Evolutionary conservation across 1,139 yeast genomes (phyloP).

Genomic region (Kodamaea arcana): DNA sequence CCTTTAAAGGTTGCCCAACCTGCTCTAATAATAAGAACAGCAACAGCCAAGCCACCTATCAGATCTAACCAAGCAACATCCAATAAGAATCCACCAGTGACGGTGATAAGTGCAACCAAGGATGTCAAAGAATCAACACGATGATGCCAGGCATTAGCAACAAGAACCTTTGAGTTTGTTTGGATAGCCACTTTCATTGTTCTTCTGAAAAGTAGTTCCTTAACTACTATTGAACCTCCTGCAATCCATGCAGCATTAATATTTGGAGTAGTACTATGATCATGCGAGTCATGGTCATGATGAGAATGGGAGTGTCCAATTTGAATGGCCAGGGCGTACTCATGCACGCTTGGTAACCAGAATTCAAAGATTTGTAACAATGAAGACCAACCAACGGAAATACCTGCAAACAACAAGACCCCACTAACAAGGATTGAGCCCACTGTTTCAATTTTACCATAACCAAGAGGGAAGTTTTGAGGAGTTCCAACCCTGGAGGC

Average conservation of each 20-base stretch:
- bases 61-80: conserved; percentile 84
- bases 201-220: conserved; percentile 80
- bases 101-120: conserved; percentile 82
- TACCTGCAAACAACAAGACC: conserved; percentile 79
- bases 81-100: conserved; percentile 77
- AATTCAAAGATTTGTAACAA: conserved; percentile 67
- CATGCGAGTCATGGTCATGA: not conserved
- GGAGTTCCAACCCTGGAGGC: conserved; percentile 63
- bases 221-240: conserved; percentile 75
- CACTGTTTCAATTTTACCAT: conserved; percentile 87
- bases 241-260: conserved; percentile 97
- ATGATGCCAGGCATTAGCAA: conserved; percentile 99
- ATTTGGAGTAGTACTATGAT: conserved; percentile 42
- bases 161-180: conserved; percentile 80
- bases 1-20: conserved; percentile 71
- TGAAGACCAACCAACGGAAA: conserved; percentile 89
- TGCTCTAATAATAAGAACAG: conserved; percentile 75
- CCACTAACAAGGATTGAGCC: conserved; percentile 88
- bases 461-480: conserved; percentile 73
- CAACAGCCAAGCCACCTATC: conserved; percentile 84
- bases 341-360: conserved; percentile 52
- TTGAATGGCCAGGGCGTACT: conserved; percentile 42
- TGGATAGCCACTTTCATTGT: conserved; percentile 74
- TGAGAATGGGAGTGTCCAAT: conserved; percentile 43
- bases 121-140: conserved; percentile 94